Conservation (phyloP, 108 stramenopile genomes). For the Bacterosira constricta region DNA sequence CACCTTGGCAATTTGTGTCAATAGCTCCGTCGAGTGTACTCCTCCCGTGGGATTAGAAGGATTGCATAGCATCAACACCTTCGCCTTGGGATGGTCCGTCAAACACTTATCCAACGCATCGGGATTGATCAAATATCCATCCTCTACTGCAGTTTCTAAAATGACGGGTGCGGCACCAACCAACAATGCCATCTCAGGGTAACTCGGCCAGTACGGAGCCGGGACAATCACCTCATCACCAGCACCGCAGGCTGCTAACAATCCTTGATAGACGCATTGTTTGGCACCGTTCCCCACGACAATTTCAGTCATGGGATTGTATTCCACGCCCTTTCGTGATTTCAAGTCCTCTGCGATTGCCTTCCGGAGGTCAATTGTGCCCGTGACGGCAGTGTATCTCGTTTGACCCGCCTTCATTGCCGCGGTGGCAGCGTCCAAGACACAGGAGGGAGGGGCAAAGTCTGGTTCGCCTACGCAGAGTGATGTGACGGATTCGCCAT, state of each 20-base stretch:
- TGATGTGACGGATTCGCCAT: conserved; percentile 83
- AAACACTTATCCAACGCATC: conserved; percentile 67
- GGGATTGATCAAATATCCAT: conserved; percentile 85
- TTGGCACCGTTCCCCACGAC: conserved; percentile 97
- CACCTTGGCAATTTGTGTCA: conserved; percentile 73
- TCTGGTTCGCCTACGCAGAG: conserved; percentile 98
- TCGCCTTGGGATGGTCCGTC: conserved; percentile 64
- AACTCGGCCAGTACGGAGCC: conserved; percentile 96
- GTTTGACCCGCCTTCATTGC: conserved; percentile 81
- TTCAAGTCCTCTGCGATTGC: conserved; percentile 90
- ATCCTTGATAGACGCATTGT: conserved; percentile 91
- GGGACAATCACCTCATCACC: conserved; percentile 95
- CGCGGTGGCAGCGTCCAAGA: conserved; percentile 78
- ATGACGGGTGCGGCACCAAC: conserved; percentile 88
- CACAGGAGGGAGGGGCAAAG: conserved; percentile 87
- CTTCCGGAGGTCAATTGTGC: conserved; percentile 76
- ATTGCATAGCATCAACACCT: conserved; percentile 94
- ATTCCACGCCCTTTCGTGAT: conserved; percentile 78
- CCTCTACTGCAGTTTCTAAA: conserved; percentile 78
- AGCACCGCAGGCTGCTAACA: conserved; percentile 83
- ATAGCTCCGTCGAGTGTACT: conserved; percentile 66
- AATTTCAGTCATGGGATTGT: conserved; percentile 85
- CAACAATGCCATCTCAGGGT: conserved; percentile 95
- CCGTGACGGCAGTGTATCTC: conserved; percentile 94
- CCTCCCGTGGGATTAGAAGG: conserved; percentile 97